Evolutionary conservation across 73 alveolate species (phyloP).

Genomic region (Durusdinium trenchii): DNA sequence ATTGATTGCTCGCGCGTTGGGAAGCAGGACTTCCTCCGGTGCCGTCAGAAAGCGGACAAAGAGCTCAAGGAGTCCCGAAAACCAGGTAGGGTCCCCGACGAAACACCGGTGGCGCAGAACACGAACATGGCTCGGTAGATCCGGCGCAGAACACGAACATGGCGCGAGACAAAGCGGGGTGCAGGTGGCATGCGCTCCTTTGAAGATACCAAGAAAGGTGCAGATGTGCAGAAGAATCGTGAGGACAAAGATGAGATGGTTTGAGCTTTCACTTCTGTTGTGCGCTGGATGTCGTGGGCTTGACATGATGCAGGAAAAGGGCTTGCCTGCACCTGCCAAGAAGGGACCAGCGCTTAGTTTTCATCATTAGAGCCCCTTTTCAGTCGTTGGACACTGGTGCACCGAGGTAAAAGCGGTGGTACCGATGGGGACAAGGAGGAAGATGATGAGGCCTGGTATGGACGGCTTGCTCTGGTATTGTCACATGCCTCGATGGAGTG

Average conservation of each 20-base stretch:
- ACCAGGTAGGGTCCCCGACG: constrained; percentile 42
- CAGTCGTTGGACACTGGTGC: neutral
- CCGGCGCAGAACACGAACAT: too few relatives aligned
- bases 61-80: constrained; percentile 29
- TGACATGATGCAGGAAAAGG: neutral
- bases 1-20: neutral
- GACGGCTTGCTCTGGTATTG: neutral
- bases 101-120: too few relatives aligned
- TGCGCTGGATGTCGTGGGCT: neutral
- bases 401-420: constrained; percentile 31
- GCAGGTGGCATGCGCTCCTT: constrained; percentile 77
- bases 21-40: constrained; percentile 57
- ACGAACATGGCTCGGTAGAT: too few relatives aligned
- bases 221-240: constrained; percentile 68
- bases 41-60: constrained; percentile 66
- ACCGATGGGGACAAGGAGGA: constrained; percentile 47
- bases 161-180: neutral
- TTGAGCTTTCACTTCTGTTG: neutral
- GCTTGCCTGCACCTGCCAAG: constrained; percentile 56
- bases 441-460: constrained; percentile 24
- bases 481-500: neutral
- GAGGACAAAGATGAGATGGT: neutral
- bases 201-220: constrained; percentile 72
- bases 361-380: neutral
- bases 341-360: neutral